Base-by-base conservation (phyloP, 306 rosid species). In the Casuarina cunninghamiana region DNA sequence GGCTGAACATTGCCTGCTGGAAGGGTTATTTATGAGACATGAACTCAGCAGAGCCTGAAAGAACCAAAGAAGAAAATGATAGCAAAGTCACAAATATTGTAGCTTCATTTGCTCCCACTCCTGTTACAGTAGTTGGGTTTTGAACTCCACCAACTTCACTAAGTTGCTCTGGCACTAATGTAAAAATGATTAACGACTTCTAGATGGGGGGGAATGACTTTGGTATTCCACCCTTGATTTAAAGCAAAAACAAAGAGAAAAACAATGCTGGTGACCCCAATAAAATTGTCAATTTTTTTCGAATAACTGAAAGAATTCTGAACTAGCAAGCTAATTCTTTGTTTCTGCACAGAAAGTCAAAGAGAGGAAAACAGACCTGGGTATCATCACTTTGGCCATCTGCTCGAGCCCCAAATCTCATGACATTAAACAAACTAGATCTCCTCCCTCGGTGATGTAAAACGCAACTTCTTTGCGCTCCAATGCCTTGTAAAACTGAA, bases 371-470 rank as follows among this genome's bases (percentile, higher is more conserved):
- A 65, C 77, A n/a, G 21, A 84, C 88, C 15, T 77, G 17, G 79
- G 72, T 84, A 60, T 84, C 88, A 55, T 84, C 88, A 16, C 81
- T 84, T 13, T 15, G 84, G 72, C 88, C 88, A 35, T 87, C 85
- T 4, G 86, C 90, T 69, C 15, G 69, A 51, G 90, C 84, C 16
- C 90, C 90, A 67, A 81, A 87, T 75, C 81, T 87, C 81, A 61
- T 76, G 44, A 87, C 90, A 76, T 75, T 53, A 71, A 76, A 86
- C 5, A 72, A 11, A 76, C 6, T 5, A 62, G 80, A 73, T 63
- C 65, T 76, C 57, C 65, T 50, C 2, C 63, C 50, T 71, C 35
- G 50, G 51, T 50, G 26, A 63, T 66, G 79, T 4, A 72, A 12
- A 16, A 69, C 61, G 61, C 82, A 73, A 45, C 78, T 76, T 13